These are phyloP conservation scores for Tinospora cordifolia DNA, from an alignment of 164 flowering plant species.

Conservation along the genomic window DNA sequence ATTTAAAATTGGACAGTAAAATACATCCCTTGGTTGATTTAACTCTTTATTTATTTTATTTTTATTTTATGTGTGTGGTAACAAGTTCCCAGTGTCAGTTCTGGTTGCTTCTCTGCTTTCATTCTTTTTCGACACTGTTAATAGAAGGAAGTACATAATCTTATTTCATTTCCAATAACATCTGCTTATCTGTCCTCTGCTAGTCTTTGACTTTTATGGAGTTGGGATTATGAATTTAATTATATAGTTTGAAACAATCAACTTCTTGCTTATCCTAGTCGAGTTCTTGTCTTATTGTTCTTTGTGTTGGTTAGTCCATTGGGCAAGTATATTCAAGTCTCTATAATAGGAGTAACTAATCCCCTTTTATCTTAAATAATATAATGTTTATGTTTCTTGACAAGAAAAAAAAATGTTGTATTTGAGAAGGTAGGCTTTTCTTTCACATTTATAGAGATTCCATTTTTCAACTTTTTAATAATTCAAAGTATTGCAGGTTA, in stretches of 20 bases:
- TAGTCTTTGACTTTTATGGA: neutral
- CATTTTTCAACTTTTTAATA: neutral
- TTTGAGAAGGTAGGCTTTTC: too few relatives aligned
- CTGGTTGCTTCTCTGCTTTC: neutral
- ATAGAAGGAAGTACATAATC: neutral
- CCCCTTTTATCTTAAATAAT: too few relatives aligned
- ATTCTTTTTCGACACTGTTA: neutral
- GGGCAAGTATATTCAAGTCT: too few relatives aligned
- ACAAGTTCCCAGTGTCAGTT: too few relatives aligned
- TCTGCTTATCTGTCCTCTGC: neutral
- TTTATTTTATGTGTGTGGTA: neutral
- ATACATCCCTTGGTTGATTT: neutral
- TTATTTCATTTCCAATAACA: neutral
- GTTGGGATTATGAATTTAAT: neutral
- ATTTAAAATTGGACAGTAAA: too few relatives aligned
- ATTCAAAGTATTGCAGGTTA: constrained; percentile 54
- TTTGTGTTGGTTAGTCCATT: too few relatives aligned
- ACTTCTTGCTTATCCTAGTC: too few relatives aligned
- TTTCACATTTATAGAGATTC: neutral
- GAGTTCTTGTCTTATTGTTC: too few relatives aligned
- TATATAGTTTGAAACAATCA: neutral
- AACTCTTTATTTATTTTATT: too few relatives aligned
- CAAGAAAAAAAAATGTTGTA: too few relatives aligned
- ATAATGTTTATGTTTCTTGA: too few relatives aligned
- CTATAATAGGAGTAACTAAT: too few relatives aligned